Evolutionary conservation across 2,329 filamentous ascomycete species (phyloP).

Genomic region (Cryphonectria parasitica): DNA sequence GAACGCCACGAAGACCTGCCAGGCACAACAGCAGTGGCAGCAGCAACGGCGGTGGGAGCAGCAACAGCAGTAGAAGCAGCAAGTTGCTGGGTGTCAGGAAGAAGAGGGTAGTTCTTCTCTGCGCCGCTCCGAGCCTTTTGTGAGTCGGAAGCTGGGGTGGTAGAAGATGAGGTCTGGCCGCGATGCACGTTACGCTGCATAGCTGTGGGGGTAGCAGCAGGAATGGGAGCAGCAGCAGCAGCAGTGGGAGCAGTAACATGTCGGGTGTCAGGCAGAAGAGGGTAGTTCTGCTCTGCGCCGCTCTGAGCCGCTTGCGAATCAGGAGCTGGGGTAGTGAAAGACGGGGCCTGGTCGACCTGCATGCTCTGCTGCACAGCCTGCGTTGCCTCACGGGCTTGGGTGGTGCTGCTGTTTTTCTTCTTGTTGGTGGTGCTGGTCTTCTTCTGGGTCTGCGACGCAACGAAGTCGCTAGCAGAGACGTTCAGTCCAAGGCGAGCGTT

Average conservation of each 20-base stretch:
- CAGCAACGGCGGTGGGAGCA: no score
- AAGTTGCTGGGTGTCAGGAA: no score
- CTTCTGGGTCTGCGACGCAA: not conserved
- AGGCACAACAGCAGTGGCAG: not conserved
- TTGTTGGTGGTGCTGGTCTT: not conserved
- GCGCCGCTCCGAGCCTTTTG: no score
- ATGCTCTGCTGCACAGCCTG: not conserved
- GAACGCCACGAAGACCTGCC: not conserved
- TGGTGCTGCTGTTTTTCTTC: not conserved
- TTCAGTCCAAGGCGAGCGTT: constrained; percentile 6
- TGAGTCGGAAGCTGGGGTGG: no score
- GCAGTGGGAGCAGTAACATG: no score
- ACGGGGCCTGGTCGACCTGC: not conserved
- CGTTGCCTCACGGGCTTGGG: not conserved
- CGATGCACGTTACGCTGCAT: not conserved
- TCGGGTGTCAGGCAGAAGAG: no score
- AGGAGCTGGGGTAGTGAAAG: not conserved
- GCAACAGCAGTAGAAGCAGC: no score
- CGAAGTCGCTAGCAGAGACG: not conserved
- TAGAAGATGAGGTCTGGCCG: no score
- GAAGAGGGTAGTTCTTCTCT: no score
- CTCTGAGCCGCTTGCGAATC: not conserved
- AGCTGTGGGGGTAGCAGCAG: no score
- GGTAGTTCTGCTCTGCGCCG: no score
- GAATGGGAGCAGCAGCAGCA: no score